Percentiles rank a stretch among this genome's conserved stretches.
phyloP scores from a whole-genome alignment of 495 filamentous ascomycete genomes.

The Tuber microsphaerosporum region DNA sequence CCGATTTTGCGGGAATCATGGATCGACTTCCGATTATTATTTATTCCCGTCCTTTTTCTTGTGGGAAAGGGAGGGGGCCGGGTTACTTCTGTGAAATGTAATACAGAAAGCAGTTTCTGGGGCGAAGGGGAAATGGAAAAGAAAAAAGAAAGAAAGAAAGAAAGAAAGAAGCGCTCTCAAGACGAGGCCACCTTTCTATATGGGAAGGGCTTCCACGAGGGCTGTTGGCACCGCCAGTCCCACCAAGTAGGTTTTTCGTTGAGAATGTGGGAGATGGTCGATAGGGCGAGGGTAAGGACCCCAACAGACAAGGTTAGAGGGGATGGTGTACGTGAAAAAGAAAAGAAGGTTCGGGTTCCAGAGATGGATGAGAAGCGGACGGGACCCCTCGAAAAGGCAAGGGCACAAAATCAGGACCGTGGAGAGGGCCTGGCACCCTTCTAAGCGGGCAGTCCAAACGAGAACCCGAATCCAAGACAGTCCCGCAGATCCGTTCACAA shows the following conservation, averaged over 20 bases:
- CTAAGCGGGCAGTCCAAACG: slow-evolving; percentile 28
- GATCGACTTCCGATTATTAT: slow-evolving; percentile 5
- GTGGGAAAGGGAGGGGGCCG: background rate
- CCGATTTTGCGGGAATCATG: slow-evolving; percentile 20
- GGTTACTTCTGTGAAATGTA: background rate
- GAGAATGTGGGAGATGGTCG: slow-evolving; percentile 23
- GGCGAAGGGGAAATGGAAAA: background rate
- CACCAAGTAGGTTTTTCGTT: slow-evolving; percentile 15
- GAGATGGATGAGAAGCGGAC: slow-evolving; percentile 34
- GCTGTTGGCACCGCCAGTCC: slow-evolving; percentile 19
- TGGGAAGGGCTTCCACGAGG: background rate
- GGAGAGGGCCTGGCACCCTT: slow-evolving; percentile 20
- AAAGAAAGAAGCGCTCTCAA: background rate
- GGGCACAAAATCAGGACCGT: slow-evolving; percentile 21
- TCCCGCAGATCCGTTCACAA: slow-evolving; percentile 32
- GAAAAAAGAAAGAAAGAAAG: background rate
- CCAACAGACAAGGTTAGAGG: slow-evolving; percentile 3
- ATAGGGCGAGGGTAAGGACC: background rate
- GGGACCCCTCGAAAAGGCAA: slow-evolving; percentile 22
- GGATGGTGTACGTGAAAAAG: slow-evolving; percentile 12
- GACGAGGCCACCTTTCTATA: background rate
- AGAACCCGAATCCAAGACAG: slow-evolving; percentile 32
- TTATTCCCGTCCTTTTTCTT: background rate
- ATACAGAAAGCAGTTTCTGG: background rate
- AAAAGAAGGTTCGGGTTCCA: slow-evolving; percentile 22